These are phyloP conservation scores for Prorocentrum cordatum DNA, from an alignment of 169 alveolate species.

Conservation along the genomic window DNA sequence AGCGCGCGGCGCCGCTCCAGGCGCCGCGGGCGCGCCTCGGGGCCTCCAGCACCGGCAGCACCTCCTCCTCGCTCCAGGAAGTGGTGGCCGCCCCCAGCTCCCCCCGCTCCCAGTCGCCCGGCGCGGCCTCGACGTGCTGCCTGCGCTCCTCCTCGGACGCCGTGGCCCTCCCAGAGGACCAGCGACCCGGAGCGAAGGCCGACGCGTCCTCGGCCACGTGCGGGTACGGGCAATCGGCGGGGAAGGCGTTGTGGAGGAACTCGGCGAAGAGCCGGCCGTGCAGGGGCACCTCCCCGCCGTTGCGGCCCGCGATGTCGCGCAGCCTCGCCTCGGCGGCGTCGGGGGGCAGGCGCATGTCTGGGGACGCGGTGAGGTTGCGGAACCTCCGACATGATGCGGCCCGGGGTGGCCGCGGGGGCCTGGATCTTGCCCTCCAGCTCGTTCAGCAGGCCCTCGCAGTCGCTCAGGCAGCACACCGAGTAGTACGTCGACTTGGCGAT, in stretches of 20 bases:
- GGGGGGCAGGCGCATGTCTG: constrained; percentile 15
- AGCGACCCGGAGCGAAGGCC: neutral
- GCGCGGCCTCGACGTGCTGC: too few species aligned
- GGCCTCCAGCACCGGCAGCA: too few species aligned
- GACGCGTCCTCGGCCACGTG: neutral
- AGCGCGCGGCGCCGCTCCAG: too few species aligned
- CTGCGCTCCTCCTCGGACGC: too few species aligned
- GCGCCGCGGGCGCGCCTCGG: too few species aligned
- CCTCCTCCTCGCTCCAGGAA: too few species aligned
- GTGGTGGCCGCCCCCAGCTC: too few species aligned
- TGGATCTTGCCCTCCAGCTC: constrained; percentile 16
- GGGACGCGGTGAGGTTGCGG: constrained; percentile 5
- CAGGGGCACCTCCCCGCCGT: constrained; percentile 21
- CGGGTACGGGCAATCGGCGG: constrained; percentile 39
- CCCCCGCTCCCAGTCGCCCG: too few species aligned
- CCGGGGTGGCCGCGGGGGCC: constrained; percentile 23
- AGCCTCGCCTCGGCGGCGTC: neutral
- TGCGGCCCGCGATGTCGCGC: constrained; percentile 14
- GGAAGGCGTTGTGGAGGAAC: constrained; percentile 47
- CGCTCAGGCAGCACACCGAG: constrained; percentile 59
- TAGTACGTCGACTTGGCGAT: constrained; percentile 33
- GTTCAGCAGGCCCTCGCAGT: constrained; percentile 49
- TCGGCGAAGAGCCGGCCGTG: constrained; percentile 33
- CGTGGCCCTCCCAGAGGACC: too few species aligned
- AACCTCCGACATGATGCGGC: neutral